Evolutionary conservation across 805 yeast genomes (phyloP), one percentile per base, ranked within the genome.

Genomic region (Yarrowia deformans): DNA sequence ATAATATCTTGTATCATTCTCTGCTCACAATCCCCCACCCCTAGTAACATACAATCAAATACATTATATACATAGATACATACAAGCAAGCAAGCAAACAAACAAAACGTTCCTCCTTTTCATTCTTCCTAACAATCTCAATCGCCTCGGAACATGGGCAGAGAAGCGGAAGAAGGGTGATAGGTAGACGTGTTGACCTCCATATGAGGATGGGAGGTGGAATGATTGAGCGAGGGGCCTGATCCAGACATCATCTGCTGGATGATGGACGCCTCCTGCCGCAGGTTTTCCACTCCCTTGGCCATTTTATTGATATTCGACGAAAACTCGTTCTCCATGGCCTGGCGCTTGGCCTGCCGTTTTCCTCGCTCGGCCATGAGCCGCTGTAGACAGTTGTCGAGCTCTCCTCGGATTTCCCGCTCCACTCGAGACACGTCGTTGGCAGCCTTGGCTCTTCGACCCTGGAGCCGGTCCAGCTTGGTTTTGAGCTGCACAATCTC

Each of bases 271-370:
- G 68, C 68, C 37, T 71, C 70, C 34, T 69, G 72, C 16, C 71
- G 70, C 23, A 75, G 71, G n/a, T 75, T 75, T 37, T 70, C 74
- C 23, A 75, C 75, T 1, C 75, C 75, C 37, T 73, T 72, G 56
- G 77, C 79, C 77, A 77, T 76, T 67, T 76, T 74, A n/a, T 74
- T 71, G 52, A 77, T 78, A 23, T 79, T 76, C 37, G 69, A 71
- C 16, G 78, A 73, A 64, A 77, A 77, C 71, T 77, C 80, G 6
- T 72, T 75, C 55, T 75, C 75, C 43, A 77, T 70, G 42, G 73
- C 75, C 19, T 67, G 69, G 19, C 81, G 70, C 16, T 80, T 72
- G 34, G 73, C 75, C 35, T 76, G 73, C 32, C 75, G 73, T 34
- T 69, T 71, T 45, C 71, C 71, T n/a, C 79, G 72, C 19, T 70